Evolutionary conservation across 306 rosid genomes (phyloP).

Genomic region (Cicer yamashitae): DNA sequence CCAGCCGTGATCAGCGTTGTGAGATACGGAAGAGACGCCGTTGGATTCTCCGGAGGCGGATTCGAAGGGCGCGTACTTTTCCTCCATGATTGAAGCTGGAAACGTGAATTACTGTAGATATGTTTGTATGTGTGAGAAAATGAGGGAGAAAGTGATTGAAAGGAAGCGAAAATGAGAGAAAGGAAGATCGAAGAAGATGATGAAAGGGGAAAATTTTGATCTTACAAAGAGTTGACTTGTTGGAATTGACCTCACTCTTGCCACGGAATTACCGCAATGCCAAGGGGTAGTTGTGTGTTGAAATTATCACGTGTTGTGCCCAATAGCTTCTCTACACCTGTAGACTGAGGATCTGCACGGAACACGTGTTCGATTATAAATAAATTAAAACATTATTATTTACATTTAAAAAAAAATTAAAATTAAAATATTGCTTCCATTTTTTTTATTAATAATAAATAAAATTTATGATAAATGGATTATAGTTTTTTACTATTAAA

Average conservation of each 20-base stretch:
- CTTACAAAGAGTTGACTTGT: constrained; percentile 48
- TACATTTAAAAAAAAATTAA: too few relatives aligned
- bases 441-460: too few relatives aligned
- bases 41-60: constrained; percentile 30
- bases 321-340: constrained; percentile 46
- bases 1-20: constrained; percentile 80
- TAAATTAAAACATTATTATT: too few relatives aligned
- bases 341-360: not conserved
- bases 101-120: not conserved
- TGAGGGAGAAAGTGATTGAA: constrained; percentile 25
- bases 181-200: not conserved
- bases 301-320: constrained; percentile 46
- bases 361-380: not conserved
- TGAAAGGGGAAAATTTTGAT: constrained; percentile 28
- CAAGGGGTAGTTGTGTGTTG: constrained; percentile 47
- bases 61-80: constrained; percentile 36
- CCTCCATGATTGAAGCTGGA: constrained; percentile 58
- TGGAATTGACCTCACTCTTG: constrained; percentile 46
- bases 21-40: constrained; percentile 27
- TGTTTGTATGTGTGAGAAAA: constrained; percentile 28
- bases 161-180: constrained; percentile 22
- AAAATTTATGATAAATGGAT: too few relatives aligned
- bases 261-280: constrained; percentile 47
- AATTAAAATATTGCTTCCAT: too few relatives aligned
- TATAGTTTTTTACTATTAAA: too few relatives aligned